These are phyloP conservation scores for Arctostaphylos glauca DNA, from an alignment of 148 eudicot species.

Conservation along the genomic window DNA sequence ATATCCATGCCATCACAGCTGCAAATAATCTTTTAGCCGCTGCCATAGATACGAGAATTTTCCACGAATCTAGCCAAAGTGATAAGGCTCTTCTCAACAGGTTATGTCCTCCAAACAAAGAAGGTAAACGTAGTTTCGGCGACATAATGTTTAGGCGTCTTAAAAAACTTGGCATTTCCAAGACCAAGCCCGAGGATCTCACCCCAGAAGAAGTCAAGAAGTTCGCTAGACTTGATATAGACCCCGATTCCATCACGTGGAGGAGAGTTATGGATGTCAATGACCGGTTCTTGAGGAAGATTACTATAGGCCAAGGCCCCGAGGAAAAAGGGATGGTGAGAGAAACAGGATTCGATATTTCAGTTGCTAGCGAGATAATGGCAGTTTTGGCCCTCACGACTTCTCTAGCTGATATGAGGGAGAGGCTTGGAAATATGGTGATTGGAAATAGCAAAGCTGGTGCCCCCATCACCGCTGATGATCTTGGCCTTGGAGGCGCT, in stretches of 20 bases:
- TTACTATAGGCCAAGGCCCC: constrained; percentile 89
- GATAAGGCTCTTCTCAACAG: constrained; percentile 92
- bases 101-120: constrained; percentile 84
- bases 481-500: constrained; percentile 96
- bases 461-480: constrained; percentile 94
- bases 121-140: constrained; percentile 72
- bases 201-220: constrained; percentile 70
- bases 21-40: constrained; percentile 98
- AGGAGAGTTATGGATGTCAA: constrained; percentile 98
- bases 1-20: constrained; percentile 98
- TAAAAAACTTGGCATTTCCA: constrained; percentile 82
- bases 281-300: constrained; percentile 92
- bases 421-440: constrained; percentile 96
- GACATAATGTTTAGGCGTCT: constrained; percentile 85
- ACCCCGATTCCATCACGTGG: constrained; percentile 91
- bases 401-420: constrained; percentile 91
- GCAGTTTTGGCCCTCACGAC: constrained; percentile 97
- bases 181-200: constrained; percentile 82
- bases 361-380: constrained; percentile 99
- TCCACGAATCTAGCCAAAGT: constrained; percentile 87
- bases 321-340: constrained; percentile 98
- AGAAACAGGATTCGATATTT: constrained; percentile 95
- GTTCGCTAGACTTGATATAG: constrained; percentile 95
- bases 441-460: constrained; percentile 91
- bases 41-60: constrained; percentile 91